Conservation (phyloP, 768 basidiomycete species). For the Phlebiopsis gigantea region DNA sequence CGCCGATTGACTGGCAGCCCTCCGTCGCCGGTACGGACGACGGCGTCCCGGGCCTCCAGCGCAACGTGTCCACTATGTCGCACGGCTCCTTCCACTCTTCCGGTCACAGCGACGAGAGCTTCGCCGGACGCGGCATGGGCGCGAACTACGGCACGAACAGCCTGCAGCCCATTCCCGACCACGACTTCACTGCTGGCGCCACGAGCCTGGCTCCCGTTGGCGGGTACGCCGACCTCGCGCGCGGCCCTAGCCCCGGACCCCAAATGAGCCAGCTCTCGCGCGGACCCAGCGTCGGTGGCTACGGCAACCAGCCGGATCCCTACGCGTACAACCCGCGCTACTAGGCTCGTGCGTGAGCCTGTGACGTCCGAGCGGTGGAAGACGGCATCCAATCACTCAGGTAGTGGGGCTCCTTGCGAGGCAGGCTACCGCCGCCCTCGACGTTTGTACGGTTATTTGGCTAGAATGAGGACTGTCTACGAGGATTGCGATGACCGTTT, state of each 20-base stretch:
- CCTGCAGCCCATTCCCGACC: slow-evolving; percentile 53
- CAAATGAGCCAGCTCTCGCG: slow-evolving; percentile 51
- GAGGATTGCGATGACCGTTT: not conserved
- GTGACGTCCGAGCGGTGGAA: not conserved
- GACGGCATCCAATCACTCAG: slow-evolving; percentile 12
- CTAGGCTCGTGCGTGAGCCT: slow-evolving; percentile 10
- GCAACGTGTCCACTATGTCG: slow-evolving; percentile 55
- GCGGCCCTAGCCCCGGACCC: slow-evolving; percentile 68
- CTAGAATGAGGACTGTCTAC: not conserved
- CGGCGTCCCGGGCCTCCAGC: slow-evolving; percentile 43
- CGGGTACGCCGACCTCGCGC: slow-evolving; percentile 78
- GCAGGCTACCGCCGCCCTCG: slow-evolving; percentile 2
- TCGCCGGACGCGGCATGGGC: slow-evolving; percentile 27
- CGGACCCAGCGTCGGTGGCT: slow-evolving; percentile 44
- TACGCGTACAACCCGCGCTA: slow-evolving; percentile 21
- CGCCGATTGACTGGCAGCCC: slow-evolving; percentile 89
- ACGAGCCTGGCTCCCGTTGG: slow-evolving; percentile 58
- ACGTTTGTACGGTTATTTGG: slow-evolving; percentile 4
- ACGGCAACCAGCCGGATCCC: slow-evolving; percentile 31
- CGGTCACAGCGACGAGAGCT: slow-evolving; percentile 29
- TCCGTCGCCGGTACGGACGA: slow-evolving; percentile 37
- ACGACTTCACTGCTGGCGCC: slow-evolving; percentile 71
- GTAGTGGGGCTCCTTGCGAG: slow-evolving; percentile 6
- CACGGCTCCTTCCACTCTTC: slow-evolving; percentile 58
- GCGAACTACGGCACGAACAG: slow-evolving; percentile 19